Evolutionary conservation across 306 rosid genomes (phyloP).

Genomic region (Comarum palustre): DNA sequence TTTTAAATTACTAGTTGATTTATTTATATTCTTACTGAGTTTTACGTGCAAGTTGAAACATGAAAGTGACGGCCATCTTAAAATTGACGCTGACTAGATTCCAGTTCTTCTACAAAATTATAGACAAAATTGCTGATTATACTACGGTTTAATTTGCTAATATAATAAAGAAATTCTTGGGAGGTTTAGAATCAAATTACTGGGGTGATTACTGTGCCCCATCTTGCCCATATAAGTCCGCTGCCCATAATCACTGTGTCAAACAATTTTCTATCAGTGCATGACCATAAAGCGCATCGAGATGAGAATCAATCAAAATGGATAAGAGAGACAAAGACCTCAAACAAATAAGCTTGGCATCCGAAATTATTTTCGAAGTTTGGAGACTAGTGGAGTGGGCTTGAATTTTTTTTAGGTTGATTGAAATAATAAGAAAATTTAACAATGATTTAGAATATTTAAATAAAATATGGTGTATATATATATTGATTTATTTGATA

Average conservation of each 20-base stretch:
- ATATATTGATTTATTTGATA: too few relatives aligned
- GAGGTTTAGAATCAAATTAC: constrained; percentile 17
- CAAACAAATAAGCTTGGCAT: background rate
- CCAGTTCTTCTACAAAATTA: constrained; percentile 29
- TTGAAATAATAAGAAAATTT: too few relatives aligned
- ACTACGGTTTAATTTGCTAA: background rate
- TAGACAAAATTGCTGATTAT: background rate
- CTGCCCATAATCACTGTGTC: constrained; percentile 11
- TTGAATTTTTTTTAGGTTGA: too few relatives aligned
- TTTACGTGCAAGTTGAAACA: constrained; percentile 28
- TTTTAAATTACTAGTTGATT: background rate
- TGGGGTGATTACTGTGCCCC: constrained; percentile 27
- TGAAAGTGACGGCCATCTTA: constrained; percentile 17
- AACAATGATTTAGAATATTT: too few relatives aligned
- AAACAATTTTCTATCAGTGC: background rate
- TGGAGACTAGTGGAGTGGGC: too few relatives aligned
- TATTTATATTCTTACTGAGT: constrained; percentile 15
- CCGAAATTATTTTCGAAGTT: background rate
- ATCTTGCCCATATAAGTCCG: constrained; percentile 30
- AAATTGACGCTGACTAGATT: constrained; percentile 20
- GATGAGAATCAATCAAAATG: background rate
- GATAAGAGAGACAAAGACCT: background rate
- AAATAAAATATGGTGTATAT: too few relatives aligned
- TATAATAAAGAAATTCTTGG: background rate
- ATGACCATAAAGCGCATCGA: background rate